A percentile compares a stretch with the other conserved stretches of the same genome.
Conservation (phyloP, 306 rosid species). For the Abrus precatorius region DNA sequence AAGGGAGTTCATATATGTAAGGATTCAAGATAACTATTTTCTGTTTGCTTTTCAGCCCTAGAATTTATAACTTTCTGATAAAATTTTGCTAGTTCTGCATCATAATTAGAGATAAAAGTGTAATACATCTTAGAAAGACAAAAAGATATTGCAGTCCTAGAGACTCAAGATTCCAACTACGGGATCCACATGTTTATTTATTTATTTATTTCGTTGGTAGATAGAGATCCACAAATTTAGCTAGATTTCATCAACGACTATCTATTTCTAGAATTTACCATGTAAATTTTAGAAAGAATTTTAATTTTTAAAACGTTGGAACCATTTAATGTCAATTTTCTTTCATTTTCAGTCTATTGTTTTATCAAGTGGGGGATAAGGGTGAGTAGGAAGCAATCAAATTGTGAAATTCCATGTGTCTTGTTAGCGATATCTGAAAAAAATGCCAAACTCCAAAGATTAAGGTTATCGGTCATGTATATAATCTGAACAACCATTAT, state of each 20-base stretch:
- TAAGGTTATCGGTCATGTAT: slow-evolving; percentile 29
- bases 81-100: background rate
- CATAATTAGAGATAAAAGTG: background rate
- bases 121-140: slow-evolving; percentile 17
- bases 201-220: background rate
- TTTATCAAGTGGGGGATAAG: background rate
- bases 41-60: background rate
- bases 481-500: slow-evolving; percentile 34
- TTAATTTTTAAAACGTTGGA: background rate
- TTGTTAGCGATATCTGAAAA: slow-evolving; percentile 4
- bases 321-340: slow-evolving; percentile 13
- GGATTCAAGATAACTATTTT: background rate
- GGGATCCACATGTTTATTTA: slow-evolving; percentile 3
- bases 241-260: slow-evolving; percentile 15
- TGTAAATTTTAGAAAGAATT: background rate
- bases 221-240: slow-evolving; percentile 25
- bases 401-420: slow-evolving; percentile 28
- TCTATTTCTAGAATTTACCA: slow-evolving; percentile 27
- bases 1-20: background rate
- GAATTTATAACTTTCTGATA: slow-evolving; percentile 16
- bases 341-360: background rate
- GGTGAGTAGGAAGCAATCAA: background rate
- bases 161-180: slow-evolving; percentile 8
- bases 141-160: background rate
- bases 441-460: slow-evolving; percentile 32